Evolutionary conservation across 768 basidiomycete genomes (phyloP).

Genomic region (Roridomyces roridus): DNA sequence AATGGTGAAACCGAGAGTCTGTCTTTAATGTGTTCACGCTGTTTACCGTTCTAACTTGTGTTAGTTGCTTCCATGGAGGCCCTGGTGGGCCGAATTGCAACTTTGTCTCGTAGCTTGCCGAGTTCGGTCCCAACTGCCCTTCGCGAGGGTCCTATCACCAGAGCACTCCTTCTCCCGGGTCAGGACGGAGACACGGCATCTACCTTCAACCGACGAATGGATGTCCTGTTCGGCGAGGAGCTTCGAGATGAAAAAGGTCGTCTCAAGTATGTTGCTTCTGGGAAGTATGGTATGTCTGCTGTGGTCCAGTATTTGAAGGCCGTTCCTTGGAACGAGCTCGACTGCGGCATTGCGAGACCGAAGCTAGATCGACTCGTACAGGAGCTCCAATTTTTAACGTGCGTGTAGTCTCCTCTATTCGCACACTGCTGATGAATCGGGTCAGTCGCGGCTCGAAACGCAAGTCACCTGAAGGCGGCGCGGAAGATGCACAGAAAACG

Average conservation of each 20-base stretch:
- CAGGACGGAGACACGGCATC: conserved; percentile 1
- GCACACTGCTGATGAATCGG: neutral
- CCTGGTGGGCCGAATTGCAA: conserved; percentile 1
- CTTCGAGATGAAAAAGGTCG: conserved; percentile 3
- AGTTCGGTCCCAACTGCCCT: neutral
- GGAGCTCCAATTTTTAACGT: neutral
- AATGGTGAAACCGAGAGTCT: conserved; percentile 5
- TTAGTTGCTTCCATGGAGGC: conserved; percentile 5
- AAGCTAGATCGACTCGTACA: too few species aligned
- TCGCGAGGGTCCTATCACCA: neutral
- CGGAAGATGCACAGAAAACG: neutral
- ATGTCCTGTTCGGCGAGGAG: conserved; percentile 11
- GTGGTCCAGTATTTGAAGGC: conserved; percentile 2
- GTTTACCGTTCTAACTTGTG: neutral
- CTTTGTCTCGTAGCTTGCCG: conserved; percentile 1
- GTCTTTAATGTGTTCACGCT: neutral
- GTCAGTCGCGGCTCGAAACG: conserved; percentile 1
- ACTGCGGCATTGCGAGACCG: too few species aligned
- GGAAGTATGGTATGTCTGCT: conserved; percentile 1
- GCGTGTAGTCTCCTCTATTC: neutral
- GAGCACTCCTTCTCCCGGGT: neutral
- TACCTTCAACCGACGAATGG: conserved; percentile 10
- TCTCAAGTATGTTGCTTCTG: neutral
- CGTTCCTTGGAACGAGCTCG: too few species aligned
- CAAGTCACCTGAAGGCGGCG: neutral